Conservation (phyloP, 2,329 filamentous ascomycete species). For the Aspergillus sp. region DNA sequence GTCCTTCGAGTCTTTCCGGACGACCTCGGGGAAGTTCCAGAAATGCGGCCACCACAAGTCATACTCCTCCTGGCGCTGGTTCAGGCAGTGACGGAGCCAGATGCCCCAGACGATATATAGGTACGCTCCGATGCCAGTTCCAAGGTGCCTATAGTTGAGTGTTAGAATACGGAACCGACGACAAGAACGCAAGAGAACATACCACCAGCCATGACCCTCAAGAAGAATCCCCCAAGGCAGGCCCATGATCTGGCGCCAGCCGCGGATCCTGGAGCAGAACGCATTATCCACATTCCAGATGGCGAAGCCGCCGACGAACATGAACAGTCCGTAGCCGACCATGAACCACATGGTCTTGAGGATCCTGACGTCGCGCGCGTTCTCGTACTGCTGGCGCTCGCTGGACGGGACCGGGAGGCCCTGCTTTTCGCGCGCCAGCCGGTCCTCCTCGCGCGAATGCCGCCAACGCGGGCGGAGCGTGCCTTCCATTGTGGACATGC, state of each 20-base stretch:
- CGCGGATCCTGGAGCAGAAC: conserved; percentile 58
- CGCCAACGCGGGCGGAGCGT: conserved; percentile 52
- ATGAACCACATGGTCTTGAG: conserved; percentile 66
- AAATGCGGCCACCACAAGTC: conserved; percentile 59
- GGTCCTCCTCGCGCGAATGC: conserved; percentile 37
- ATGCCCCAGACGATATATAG: conserved; percentile 78
- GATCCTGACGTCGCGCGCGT: conserved; percentile 48
- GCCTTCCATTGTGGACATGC: conserved; percentile 68
- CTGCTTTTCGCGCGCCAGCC: conserved; percentile 28
- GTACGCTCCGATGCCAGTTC: conserved; percentile 75
- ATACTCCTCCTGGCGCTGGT: conserved; percentile 63
- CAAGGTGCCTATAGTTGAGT: conserved; percentile 52
- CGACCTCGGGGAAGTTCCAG: conserved; percentile 48
- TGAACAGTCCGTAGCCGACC: conserved; percentile 56
- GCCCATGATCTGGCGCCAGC: conserved; percentile 58
- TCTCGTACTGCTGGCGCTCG: conserved; percentile 39
- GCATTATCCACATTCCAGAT: conserved; percentile 73
- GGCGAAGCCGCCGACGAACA: conserved; percentile 65
- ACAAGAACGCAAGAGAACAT: conserved; percentile 17
- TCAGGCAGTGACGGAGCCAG: conserved; percentile 68
- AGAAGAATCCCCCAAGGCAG: conserved; percentile 73
- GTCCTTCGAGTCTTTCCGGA: conserved; percentile 20
- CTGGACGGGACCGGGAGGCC: conserved; percentile 34
- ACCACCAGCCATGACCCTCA: conserved; percentile 66
- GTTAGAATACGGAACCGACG: conserved; percentile 5